phyloP scores from a whole-genome alignment of 2,329 filamentous ascomycete genomes.

The Colletotrichum sojae region DNA sequence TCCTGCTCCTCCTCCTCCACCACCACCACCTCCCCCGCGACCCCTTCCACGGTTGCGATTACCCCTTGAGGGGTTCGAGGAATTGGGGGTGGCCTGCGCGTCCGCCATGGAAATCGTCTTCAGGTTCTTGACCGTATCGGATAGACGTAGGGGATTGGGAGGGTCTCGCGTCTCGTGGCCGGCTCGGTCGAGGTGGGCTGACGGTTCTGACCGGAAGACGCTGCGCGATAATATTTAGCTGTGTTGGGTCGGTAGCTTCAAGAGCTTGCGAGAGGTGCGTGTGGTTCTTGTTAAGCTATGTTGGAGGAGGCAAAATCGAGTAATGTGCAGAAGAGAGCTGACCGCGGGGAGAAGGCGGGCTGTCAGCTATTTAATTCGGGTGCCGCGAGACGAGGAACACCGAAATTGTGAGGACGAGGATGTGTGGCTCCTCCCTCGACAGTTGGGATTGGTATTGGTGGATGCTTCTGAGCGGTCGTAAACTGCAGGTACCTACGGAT shows the following conservation, averaged over 20 bases:
- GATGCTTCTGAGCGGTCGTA: not conserved
- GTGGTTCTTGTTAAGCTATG: not conserved
- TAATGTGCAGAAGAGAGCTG: not conserved
- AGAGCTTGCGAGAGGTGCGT: not conserved
- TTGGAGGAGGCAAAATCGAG: not conserved
- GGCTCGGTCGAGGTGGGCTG: not conserved
- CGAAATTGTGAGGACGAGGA: slow-evolving; percentile 39
- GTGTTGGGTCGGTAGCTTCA: not conserved
- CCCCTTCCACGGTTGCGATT: slow-evolving; percentile 40
- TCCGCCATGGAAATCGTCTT: slow-evolving; percentile 29
- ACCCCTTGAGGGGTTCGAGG: slow-evolving; percentile 35
- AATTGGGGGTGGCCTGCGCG: slow-evolving; percentile 19
- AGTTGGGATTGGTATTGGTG: slow-evolving; percentile 35
- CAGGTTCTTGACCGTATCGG: no score
- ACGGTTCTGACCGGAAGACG: not conserved
- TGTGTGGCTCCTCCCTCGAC: slow-evolving; percentile 30
- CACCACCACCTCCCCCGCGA: slow-evolving; percentile 55
- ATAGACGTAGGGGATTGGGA: not conserved
- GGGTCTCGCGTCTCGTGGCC: not conserved
- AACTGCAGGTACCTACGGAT: not conserved
- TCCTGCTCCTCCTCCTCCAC: slow-evolving; percentile 49
- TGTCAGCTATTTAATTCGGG: slow-evolving; percentile 17
- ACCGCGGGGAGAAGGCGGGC: slow-evolving; percentile 3
- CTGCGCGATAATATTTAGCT: slow-evolving; percentile 6
- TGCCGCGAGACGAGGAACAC: slow-evolving; percentile 30